Evolutionary conservation across 768 basidiomycete genomes (phyloP), one percentile per base, ranked within the genome.

Genomic region (Lanmaoa pseudosensibilis): DNA sequence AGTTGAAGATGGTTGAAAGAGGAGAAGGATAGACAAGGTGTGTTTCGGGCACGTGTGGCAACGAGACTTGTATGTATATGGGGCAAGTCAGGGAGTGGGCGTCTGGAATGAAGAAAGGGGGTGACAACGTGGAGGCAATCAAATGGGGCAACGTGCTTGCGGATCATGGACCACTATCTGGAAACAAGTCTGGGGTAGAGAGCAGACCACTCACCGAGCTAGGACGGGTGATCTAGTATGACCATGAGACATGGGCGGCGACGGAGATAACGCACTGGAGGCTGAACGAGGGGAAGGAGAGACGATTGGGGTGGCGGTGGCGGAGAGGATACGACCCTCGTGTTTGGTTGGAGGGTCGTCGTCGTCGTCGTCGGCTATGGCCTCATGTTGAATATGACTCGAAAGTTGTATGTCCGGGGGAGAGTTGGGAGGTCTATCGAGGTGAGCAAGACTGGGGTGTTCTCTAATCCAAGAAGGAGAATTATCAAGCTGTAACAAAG

Each of bases 181-280:
- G 50, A 40, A 50, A 50, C 38, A 23, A 52, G 21, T 15, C n/a
- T 33, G 2, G 5, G 10, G 11, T 19, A 45, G 32, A 44, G 50
- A 27, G 25, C 10, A 41, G 47, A 46, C 5, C 13, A 48, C 70
- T 70, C 63, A 73, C 70, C 64, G 70, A 13, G 59, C 55, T 25
- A 72, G 61, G 18, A 72, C 72, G 19, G 70, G 70, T 9, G 70
- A 73, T 41, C 70, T 68, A 43, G 52, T 69, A 36, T 72, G 70
- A 12, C 70, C 70, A 30, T 57, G 49, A 41, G 50, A 53, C 36
- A 19, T 34, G 13, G 54, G 62, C 16, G 56, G 61, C 30, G 59
- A 56, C 43, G 41, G 55, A 48, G 60, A 62, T 46, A 67, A 53
- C 25, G 50, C 37, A 46, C 46, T 36, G 18, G 56, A 37, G 2